Percentiles rank a stretch among this genome's conserved stretches.
Evolutionary conservation across 768 basidiomycete species (phyloP).

Genomic region (Boletus patriciae): DNA sequence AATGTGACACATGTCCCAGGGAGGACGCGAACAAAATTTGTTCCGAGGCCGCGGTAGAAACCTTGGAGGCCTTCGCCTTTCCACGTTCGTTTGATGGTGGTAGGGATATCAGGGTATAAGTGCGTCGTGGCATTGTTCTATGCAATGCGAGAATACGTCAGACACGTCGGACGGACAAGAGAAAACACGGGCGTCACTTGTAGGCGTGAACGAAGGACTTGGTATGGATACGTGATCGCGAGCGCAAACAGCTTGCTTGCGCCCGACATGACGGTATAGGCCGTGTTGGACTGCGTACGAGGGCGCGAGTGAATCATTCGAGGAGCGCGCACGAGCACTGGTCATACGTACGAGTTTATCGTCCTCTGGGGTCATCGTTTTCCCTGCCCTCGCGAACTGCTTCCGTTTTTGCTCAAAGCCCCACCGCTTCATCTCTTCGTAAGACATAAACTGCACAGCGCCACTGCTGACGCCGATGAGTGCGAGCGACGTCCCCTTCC

Average conservation of each 20-base stretch:
- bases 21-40: conserved; percentile 90
- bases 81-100: conserved; percentile 81
- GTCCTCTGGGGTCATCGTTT: conserved; percentile 64
- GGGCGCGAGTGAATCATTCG: neutral
- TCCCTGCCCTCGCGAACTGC: conserved; percentile 59
- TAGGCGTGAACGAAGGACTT: conserved; percentile 91
- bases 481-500: conserved; percentile 84
- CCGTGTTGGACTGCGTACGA: conserved; percentile 70
- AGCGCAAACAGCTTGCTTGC: conserved; percentile 86
- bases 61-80: conserved; percentile 74
- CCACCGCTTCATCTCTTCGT: conserved; percentile 94
- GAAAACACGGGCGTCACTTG: conserved; percentile 54
- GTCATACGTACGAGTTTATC: conserved; percentile 77
- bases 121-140: conserved; percentile 68
- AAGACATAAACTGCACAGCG: conserved; percentile 92
- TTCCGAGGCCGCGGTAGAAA: conserved; percentile 94
- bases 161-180: neutral
- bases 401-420: conserved; percentile 77
- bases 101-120: conserved; percentile 80
- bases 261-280: conserved; percentile 92
- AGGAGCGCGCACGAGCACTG: neutral
- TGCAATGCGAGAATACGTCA: neutral
- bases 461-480: conserved; percentile 94
- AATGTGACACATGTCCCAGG: conserved; percentile 98
- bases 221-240: conserved; percentile 90